Conservation (phyloP, 208 protist species). For the Trypanosoma conorhini region DNA sequence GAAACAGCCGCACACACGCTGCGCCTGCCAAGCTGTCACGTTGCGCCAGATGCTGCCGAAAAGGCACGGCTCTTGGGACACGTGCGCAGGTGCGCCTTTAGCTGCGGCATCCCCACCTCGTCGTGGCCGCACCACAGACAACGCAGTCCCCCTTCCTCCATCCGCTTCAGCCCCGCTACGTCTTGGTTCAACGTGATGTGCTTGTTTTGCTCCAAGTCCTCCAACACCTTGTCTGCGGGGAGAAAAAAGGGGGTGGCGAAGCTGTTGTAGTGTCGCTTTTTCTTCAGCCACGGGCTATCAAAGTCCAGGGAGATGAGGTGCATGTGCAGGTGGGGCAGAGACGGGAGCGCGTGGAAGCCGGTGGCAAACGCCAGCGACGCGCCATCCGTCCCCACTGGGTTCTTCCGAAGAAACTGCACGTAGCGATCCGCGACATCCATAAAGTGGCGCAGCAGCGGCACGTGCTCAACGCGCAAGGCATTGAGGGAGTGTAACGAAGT, state of each 20-base stretch:
- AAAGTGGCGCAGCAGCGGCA: slow-evolving; percentile 60
- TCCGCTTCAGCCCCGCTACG: slow-evolving; percentile 41
- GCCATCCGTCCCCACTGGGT: slow-evolving; percentile 21
- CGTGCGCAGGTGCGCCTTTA: slow-evolving; percentile 60
- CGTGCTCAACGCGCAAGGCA: slow-evolving; percentile 41
- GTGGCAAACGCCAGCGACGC: slow-evolving; percentile 49
- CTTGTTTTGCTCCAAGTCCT: slow-evolving; percentile 61
- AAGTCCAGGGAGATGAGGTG: slow-evolving; percentile 85
- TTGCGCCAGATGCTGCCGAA: slow-evolving; percentile 14
- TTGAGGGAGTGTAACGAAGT: slow-evolving; percentile 61
- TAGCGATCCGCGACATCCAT: slow-evolving; percentile 55
- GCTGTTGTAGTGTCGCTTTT: slow-evolving; percentile 91
- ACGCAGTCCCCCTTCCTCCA: slow-evolving; percentile 74
- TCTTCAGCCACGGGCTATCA: slow-evolving; percentile 75
- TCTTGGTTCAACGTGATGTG: slow-evolving; percentile 73
- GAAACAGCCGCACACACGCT: neutral
- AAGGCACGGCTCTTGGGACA: slow-evolving; percentile 50
- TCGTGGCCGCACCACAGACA: slow-evolving; percentile 81
- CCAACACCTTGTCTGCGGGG: slow-evolving; percentile 51
- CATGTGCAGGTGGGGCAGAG: slow-evolving; percentile 85
- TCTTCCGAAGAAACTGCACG: slow-evolving; percentile 44
- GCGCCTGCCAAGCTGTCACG: neutral
- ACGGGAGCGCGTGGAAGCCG: slow-evolving; percentile 87
- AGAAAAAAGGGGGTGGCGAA: slow-evolving; percentile 91
- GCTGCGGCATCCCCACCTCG: slow-evolving; percentile 53